Base-by-base conservation (phyloP, 352 stramenopile species). In the Thraustochytrium striatum region DNA sequence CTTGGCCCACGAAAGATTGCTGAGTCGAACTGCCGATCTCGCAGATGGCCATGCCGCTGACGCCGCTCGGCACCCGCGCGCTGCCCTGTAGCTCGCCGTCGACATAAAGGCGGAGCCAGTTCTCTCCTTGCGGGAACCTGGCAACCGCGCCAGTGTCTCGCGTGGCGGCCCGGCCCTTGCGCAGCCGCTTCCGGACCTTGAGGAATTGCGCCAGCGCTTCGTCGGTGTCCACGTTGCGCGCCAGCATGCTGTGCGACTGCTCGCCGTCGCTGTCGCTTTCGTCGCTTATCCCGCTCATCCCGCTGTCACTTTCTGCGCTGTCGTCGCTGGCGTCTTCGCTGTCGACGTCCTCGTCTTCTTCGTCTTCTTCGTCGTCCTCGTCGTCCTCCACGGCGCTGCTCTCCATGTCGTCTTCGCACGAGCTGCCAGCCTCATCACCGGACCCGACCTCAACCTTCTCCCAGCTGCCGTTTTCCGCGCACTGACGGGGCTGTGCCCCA, bases 321-420 rank as follows among this genome's bases (percentile, higher is more conserved):
- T 13, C 39, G 5, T 47, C 39, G 39, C 39, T 13, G 5, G 5
- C 53, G 33, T 61, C 53, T 11, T 61, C 53, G 33, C 19, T 19
- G 5, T 61, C 53, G 53, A 19, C 53, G 5, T 75, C 65, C 25
- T 36, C 21, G 65, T 75, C 65, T 7, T 75, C 61, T 3, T 32
- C 62, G 47, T 68, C 62, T 38, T 52, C n/a, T 25, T 73, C 3
- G 47, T 33, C 44, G 5, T 61, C 33, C 5, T 36, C 19, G 53
- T 32, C 53, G 5, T 32, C 25, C 5, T 73, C 62, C 2, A 7
- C 62, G 13, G 21, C 47, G 13, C 32, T 0, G 28, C 69, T 28
- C 13, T 73, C 62, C 32, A 35, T 38, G 1, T 25, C 62, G 8
- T 43, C 62, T 2, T 73, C 47, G 8, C 28, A 5, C 38, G 38